Base-by-base conservation (phyloP, 2,329 filamentous ascomycete genomes). In the Curvularia sp. region DNA sequence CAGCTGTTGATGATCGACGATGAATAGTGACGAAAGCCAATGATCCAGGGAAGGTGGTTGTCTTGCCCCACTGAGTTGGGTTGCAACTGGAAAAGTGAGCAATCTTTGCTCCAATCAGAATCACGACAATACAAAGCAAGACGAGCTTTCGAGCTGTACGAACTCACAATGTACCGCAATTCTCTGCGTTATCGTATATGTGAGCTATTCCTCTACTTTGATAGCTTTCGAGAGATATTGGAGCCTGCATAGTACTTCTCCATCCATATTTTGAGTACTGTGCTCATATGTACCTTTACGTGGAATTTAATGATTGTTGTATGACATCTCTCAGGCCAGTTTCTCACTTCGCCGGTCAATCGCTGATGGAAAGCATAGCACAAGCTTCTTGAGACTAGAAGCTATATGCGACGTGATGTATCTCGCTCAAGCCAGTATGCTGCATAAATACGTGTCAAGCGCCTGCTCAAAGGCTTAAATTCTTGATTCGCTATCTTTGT, bases 1-100 rank as follows among this genome's bases (percentile, higher is more conserved):
- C 55, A 49, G 45, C 23, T 46, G 45, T 49, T 9, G 39, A 30
- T 36, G 46, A 49, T 55, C 45, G 45, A 58, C 36, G 30, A 34
- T 46, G 45, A 53, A 34, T 49, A 23, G 53, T 42, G 7, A 49
- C 18, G 45, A 25, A 32, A 30, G 51, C 38, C 27, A 43, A 34
- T 43, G 42, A 19, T 45, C 46, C 39, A 49, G 39, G 10, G 21
- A 39, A 53, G n/a, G 28, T 30, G 25, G 41, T 23, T 38, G n/a
- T 28, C 30, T 30, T 54, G 32, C 36, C 48, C 30, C n/a, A 9
- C 23, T 34, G 8, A 21, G 34, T 47, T 41, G 23, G 19, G 34
- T 19, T 48, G 30, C 30, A 13, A 43, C 30, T 45, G 55, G 32
- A 19, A 34, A 15, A 10, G 32, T 38, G 27, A 46, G 27, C 19